These are phyloP conservation scores for Aegilops longissima DNA, from an alignment of 176 grass and related monocot genomes.

Conservation along the genomic window DNA sequence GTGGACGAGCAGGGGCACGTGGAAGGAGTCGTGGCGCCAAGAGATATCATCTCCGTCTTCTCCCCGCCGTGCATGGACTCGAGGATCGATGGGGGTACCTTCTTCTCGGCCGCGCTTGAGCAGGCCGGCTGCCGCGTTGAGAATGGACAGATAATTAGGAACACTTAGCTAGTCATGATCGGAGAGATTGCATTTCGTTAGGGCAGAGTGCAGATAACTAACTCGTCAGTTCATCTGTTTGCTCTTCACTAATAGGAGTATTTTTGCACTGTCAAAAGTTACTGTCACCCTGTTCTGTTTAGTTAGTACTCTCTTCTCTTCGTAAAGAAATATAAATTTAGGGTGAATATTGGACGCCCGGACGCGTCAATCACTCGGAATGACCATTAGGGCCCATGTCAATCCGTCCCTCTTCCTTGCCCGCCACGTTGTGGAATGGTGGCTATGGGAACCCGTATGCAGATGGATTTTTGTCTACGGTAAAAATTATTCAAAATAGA, in stretches of 20 bases:
- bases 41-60: constrained; percentile 61
- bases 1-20: constrained; percentile 26
- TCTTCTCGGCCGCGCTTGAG: constrained; percentile 50
- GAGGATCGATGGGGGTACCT: constrained; percentile 52
- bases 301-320: too few relatives aligned
- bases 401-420: too few relatives aligned
- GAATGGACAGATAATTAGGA: neutral
- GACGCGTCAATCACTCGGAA: too few relatives aligned
- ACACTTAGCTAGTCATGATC: neutral
- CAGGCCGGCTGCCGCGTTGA: constrained; percentile 51
- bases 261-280: neutral
- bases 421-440: too few relatives aligned
- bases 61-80: constrained; percentile 69
- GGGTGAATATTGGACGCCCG: too few relatives aligned
- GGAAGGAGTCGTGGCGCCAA: constrained; percentile 39
- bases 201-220: constrained; percentile 1
- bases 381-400: too few relatives aligned
- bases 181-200: neutral
- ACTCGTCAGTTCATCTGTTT: neutral
- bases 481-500: too few relatives aligned
- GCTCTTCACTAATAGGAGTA: neutral
- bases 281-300: neutral
- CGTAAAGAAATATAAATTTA: too few relatives aligned
- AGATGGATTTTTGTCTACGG: too few relatives aligned
- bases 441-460: too few relatives aligned